Percentiles rank a stretch among this genome's conserved stretches.
Conservation (phyloP, 129 eudicot genomes). For the Solidago caesia region DNA sequence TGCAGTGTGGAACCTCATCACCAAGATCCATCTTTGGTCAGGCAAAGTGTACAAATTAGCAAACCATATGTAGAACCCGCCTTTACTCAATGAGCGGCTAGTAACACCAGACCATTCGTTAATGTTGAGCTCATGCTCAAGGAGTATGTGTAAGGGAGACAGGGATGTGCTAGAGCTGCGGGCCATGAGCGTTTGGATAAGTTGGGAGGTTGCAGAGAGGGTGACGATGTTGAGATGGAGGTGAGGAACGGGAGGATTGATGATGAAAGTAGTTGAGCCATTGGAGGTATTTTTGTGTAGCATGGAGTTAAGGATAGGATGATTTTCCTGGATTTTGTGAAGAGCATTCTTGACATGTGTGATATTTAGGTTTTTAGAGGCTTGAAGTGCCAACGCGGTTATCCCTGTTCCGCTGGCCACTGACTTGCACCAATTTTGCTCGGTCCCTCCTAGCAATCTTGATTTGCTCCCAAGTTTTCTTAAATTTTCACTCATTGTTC, state of each 20-base stretch:
- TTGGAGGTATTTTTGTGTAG: conserved; percentile 42
- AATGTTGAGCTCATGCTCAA: conserved; percentile 50
- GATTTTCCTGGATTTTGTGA: conserved; percentile 42
- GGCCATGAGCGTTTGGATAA: conserved; percentile 33
- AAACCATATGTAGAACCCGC: conserved; percentile 29
- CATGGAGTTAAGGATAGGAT: conserved; percentile 48
- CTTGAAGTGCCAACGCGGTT: conserved; percentile 44
- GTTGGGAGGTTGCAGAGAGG: conserved; percentile 31
- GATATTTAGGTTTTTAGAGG: conserved; percentile 37
- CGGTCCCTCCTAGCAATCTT: conserved; percentile 14
- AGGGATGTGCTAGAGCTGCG: conserved; percentile 19
- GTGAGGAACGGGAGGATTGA: conserved; percentile 32
- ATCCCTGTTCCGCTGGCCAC: conserved; percentile 48
- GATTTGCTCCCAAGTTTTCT: background rate
- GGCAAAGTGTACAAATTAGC: conserved; percentile 42
- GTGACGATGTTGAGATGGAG: conserved; percentile 25
- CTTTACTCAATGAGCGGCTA: conserved; percentile 19
- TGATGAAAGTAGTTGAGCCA: conserved; percentile 34
- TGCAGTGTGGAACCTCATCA: conserved; percentile 44
- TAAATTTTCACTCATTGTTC: conserved; percentile 1
- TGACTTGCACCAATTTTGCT: conserved; percentile 21
- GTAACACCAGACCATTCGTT: conserved; percentile 35
- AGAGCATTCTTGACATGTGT: conserved; percentile 38
- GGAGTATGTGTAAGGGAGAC: conserved; percentile 37
- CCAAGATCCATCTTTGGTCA: conserved; percentile 33